A percentile compares a stretch with the other conserved stretches of the same genome.
These are phyloP conservation scores for Binderoboletus segoi DNA, from an alignment of 1,284 basidiomycete genomes.

Conservation along the genomic window DNA sequence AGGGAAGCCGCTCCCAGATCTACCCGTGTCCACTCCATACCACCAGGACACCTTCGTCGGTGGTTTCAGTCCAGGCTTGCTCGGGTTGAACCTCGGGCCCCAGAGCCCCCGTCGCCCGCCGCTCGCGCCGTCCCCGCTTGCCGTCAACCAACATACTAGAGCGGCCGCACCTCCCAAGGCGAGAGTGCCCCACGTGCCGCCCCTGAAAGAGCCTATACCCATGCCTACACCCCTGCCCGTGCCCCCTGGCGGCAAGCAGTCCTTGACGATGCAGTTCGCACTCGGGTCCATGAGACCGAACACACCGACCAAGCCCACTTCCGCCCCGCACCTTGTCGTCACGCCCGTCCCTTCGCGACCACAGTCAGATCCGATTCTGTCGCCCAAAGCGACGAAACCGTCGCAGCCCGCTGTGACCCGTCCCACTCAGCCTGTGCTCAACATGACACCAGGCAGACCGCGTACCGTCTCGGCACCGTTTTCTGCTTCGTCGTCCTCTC, in stretches of 20 bases:
- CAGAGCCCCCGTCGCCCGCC: constrained; percentile 15
- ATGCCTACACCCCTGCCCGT: no score
- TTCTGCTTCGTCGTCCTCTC: constrained; percentile 31
- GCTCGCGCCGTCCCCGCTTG: not conserved
- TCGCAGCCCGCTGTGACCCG: constrained; percentile 6
- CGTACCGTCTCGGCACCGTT: constrained; percentile 38
- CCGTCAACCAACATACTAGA: constrained; percentile 5
- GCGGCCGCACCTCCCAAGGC: constrained; percentile 1
- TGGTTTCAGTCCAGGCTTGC: constrained; percentile 29
- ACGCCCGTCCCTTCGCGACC: constrained; percentile 30
- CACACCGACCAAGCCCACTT: constrained; percentile 11
- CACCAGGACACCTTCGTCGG: constrained; percentile 30
- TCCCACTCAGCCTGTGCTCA: constrained; percentile 7
- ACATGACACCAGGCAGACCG: constrained; percentile 18
- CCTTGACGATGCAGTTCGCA: constrained; percentile 66
- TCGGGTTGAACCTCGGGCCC: constrained; percentile 18
- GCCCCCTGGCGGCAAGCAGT: constrained; percentile 34
- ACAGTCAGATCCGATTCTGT: constrained; percentile 16
- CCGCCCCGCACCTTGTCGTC: constrained; percentile 16
- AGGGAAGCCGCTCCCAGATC: constrained; percentile 22
- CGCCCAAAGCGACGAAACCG: constrained; percentile 7
- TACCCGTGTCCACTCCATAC: not conserved
- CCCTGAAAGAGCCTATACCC: constrained; percentile 25
- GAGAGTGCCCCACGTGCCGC: constrained; percentile 22
- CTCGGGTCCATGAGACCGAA: constrained; percentile 32